These are phyloP conservation scores for Plasmodium yoelii DNA, from an alignment of 169 alveolate species.

Conservation along the genomic window DNA sequence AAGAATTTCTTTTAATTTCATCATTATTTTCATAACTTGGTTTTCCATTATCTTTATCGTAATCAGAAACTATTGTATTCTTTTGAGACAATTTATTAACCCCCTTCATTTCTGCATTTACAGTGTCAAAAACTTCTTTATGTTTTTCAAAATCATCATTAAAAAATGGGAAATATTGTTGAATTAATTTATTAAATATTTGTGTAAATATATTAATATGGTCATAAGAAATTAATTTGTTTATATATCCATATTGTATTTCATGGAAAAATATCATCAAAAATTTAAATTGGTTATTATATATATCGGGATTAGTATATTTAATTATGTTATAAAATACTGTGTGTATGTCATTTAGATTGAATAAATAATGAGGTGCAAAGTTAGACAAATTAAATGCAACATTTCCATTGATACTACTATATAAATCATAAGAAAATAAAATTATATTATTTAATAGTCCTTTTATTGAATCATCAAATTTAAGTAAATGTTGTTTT, in stretches of 20 bases:
- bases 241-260: slow-evolving; percentile 60
- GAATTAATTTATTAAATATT: slow-evolving; percentile 36
- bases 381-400: slow-evolving; percentile 84
- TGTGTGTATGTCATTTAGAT: slow-evolving; percentile 89
- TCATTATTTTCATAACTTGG: not conserved
- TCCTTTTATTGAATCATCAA: slow-evolving; percentile 87
- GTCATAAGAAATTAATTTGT: slow-evolving; percentile 51
- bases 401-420: slow-evolving; percentile 76
- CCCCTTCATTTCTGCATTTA: slow-evolving; percentile 72
- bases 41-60: not conserved
- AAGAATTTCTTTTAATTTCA: not conserved
- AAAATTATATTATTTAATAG: slow-evolving; percentile 87
- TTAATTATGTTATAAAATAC: slow-evolving; percentile 64
- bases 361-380: slow-evolving; percentile 93
- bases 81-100: not conserved
- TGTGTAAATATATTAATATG: slow-evolving; percentile 59
- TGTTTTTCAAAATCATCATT: slow-evolving; percentile 88
- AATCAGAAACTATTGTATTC: not conserved
- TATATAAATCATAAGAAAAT: slow-evolving; percentile 90
- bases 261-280: slow-evolving; percentile 70
- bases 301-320: slow-evolving; percentile 56
- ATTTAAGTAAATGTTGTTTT: slow-evolving; percentile 90
- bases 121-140: slow-evolving; percentile 85
- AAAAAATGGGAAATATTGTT: slow-evolving; percentile 45
- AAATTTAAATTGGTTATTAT: slow-evolving; percentile 53